Evolutionary conservation across 768 basidiomycete genomes (phyloP).

Genomic region (Coprinopsis sp.): DNA sequence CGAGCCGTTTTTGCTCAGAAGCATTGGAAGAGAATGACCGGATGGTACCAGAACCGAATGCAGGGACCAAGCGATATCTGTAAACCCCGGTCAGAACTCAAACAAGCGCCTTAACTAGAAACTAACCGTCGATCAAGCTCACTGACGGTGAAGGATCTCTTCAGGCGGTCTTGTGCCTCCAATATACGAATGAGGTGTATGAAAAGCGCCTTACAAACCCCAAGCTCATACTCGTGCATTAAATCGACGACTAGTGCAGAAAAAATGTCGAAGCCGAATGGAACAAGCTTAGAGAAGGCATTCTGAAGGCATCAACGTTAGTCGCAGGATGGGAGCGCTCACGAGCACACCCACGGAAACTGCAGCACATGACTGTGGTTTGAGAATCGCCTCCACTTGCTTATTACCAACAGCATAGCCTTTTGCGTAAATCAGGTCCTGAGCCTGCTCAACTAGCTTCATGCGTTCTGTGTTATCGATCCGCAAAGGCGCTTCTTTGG

Average conservation of each 20-base stretch:
- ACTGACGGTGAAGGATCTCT: conserved; percentile 13
- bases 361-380: too few relatives aligned
- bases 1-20: conserved; percentile 22
- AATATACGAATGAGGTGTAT: conserved; percentile 31
- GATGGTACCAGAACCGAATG: conserved; percentile 20
- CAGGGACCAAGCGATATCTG: conserved; percentile 12
- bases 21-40: conserved; percentile 21
- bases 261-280: not conserved
- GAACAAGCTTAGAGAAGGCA: not conserved
- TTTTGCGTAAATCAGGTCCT: not conserved
- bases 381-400: not conserved
- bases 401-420: not conserved
- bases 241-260: not conserved
- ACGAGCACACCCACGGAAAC: not conserved
- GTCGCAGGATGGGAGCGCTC: not conserved
- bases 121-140: conserved; percentile 22
- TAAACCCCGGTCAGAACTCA: too few relatives aligned
- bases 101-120: not conserved
- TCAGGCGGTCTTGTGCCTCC: conserved; percentile 4
- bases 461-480: not conserved
- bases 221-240: conserved; percentile 10
- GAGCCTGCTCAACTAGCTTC: not conserved
- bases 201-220: conserved; percentile 32
- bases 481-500: not conserved
- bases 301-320: not conserved